Evolutionary conservation across 257 asterid species (phyloP).

Genomic region (Craterostigma plantagineum): DNA sequence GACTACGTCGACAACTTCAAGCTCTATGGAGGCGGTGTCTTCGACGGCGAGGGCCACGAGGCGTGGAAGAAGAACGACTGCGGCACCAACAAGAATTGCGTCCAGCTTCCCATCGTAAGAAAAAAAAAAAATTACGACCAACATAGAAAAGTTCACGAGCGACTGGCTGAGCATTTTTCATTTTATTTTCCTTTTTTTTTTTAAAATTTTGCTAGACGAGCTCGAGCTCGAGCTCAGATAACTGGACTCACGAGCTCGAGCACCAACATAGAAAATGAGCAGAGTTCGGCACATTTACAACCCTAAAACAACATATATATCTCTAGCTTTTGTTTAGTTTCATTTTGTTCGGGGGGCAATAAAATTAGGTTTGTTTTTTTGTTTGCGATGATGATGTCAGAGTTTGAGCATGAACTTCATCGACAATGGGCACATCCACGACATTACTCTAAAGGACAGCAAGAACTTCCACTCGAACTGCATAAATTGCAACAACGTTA

Average conservation of each 20-base stretch:
- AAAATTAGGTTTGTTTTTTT: too few relatives aligned
- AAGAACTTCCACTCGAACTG: conserved; percentile 20
- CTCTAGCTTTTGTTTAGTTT: too few relatives aligned
- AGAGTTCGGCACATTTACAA: too few relatives aligned
- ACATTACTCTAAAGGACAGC: conserved; percentile 24
- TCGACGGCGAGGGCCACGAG: conserved; percentile 17
- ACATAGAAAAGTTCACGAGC: too few relatives aligned
- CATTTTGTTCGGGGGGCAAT: too few relatives aligned
- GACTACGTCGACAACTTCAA: conserved; percentile 12
- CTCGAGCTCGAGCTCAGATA: too few relatives aligned
- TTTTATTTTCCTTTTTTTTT: neutral
- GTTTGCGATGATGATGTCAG: too few relatives aligned
- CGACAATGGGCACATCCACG: conserved; percentile 14
- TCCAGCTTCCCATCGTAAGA: conserved; percentile 10
- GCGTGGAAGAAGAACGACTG: conserved; percentile 20
- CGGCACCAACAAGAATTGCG: conserved; percentile 3
- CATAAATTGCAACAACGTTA: conserved; percentile 17
- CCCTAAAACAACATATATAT: too few relatives aligned
- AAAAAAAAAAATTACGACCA: too few relatives aligned
- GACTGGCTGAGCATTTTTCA: neutral
- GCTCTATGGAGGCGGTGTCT: conserved; percentile 15
- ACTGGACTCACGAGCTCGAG: too few relatives aligned
- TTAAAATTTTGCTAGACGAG: too few relatives aligned
- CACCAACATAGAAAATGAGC: too few relatives aligned
- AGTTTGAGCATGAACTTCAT: conserved; percentile 24